Conservation (phyloP, 23 red algal species). For the Gracilaria domingensis region DNA sequence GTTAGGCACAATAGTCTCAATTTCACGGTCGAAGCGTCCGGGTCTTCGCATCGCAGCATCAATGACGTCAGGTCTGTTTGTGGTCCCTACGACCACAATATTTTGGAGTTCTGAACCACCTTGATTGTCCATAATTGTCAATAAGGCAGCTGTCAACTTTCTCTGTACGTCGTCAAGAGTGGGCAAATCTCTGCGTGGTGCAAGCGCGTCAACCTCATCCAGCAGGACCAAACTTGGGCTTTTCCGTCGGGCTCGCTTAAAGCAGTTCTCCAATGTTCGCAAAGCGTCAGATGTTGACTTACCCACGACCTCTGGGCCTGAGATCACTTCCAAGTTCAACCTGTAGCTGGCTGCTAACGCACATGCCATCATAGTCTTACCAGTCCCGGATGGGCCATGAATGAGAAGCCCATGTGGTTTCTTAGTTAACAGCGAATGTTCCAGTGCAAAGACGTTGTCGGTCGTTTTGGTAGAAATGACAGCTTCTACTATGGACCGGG, state of each 20-base stretch:
- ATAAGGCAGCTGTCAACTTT: constrained; percentile 61
- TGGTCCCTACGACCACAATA: constrained; percentile 81
- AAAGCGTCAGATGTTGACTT: constrained; percentile 45
- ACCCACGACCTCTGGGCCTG: constrained; percentile 49
- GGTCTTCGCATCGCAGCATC: constrained; percentile 83
- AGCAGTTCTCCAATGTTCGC: constrained; percentile 36
- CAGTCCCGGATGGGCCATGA: constrained; percentile 75
- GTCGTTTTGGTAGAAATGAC: not conserved
- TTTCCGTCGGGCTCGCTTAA: constrained; percentile 51
- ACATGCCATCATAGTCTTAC: constrained; percentile 92
- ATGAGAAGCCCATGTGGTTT: constrained; percentile 51
- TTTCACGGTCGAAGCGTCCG: constrained; percentile 85
- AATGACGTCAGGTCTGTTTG: constrained; percentile 57
- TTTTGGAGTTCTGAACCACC: constrained; percentile 17
- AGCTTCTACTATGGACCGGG: not conserved
- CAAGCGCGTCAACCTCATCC: constrained; percentile 86
- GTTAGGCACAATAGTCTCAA: constrained; percentile 72
- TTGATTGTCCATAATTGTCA: constrained; percentile 58
- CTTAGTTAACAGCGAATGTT: not conserved
- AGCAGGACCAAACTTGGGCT: constrained; percentile 76
- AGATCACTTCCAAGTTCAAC: constrained; percentile 47
- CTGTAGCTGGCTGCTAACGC: constrained; percentile 60
- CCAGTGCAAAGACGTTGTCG: not conserved
- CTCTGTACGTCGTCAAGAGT: constrained; percentile 50
- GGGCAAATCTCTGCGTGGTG: constrained; percentile 55